A percentile compares a stretch with the other conserved stretches of the same genome.
These are phyloP conservation scores for Bryum argenteum DNA, from an alignment of 225 moss, liverwort and hornwort genomes.

Conservation along the genomic window DNA sequence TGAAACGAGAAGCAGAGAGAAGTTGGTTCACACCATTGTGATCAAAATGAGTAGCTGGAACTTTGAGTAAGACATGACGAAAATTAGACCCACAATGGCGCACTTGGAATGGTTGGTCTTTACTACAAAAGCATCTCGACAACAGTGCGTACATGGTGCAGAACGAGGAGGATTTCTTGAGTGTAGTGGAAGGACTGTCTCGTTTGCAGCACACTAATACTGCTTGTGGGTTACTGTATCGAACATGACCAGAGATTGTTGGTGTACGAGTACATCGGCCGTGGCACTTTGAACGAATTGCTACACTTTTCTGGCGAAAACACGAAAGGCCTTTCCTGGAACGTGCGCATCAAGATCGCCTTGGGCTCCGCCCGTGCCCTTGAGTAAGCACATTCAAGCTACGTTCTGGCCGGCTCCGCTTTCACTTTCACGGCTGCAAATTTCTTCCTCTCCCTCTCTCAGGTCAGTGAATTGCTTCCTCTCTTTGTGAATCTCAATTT, in stretches of 20 bases:
- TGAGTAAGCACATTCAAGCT: conserved; percentile 46
- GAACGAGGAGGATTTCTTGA: conserved; percentile 68
- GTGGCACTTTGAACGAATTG: conserved; percentile 64
- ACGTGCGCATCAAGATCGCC: conserved; percentile 71
- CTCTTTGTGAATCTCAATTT: too few relatives aligned
- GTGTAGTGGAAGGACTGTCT: conserved; percentile 53
- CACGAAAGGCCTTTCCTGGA: conserved; percentile 66
- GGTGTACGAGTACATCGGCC: conserved; percentile 63
- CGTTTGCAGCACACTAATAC: conserved; percentile 65
- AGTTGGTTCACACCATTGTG: background rate
- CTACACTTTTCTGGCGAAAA: conserved; percentile 60
- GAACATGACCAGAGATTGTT: conserved; percentile 65
- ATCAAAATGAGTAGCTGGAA: background rate
- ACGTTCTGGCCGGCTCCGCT: too few relatives aligned
- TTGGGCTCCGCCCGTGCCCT: conserved; percentile 71
- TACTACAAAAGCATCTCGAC: conserved; percentile 53
- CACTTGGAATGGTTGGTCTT: conserved; percentile 42
- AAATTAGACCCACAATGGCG: conserved; percentile 19
- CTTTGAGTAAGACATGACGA: conserved; percentile 9
- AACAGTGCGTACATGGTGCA: conserved; percentile 58
- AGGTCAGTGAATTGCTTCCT: too few relatives aligned
- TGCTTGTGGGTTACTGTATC: conserved; percentile 66
- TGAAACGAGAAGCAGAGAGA: background rate
- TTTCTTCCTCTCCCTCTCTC: too few relatives aligned
- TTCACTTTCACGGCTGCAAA: too few relatives aligned